Evolutionary conservation across 164 flowering plant species (phyloP).

Genomic region (Liriodendron chinense): DNA sequence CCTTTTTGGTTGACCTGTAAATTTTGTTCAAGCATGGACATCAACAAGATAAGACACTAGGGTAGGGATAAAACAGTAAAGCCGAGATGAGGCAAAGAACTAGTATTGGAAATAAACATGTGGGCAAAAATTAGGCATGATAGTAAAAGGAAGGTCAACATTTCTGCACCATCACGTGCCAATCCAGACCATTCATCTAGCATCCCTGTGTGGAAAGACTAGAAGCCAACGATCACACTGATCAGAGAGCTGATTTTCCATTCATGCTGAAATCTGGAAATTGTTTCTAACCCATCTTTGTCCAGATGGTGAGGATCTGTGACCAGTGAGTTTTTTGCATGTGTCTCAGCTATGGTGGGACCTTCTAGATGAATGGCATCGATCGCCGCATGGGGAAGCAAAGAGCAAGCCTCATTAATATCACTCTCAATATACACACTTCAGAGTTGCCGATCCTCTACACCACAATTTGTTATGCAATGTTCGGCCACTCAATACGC

Average conservation of each 20-base stretch:
- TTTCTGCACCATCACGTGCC: no score
- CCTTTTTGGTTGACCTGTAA: constrained; percentile 91
- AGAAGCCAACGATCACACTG: not conserved
- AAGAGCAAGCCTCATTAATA: not conserved
- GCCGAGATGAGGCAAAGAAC: not conserved
- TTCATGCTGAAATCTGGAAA: not conserved
- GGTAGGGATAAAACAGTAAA: no score
- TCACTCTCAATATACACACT: not conserved
- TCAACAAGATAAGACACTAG: not conserved
- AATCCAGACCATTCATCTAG: not conserved
- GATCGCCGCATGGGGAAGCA: not conserved
- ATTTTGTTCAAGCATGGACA: not conserved
- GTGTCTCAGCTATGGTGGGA: not conserved
- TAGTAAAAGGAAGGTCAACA: not conserved
- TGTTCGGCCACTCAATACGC: not conserved
- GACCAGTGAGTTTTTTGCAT: not conserved
- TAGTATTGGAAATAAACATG: not conserved
- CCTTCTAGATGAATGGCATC: not conserved
- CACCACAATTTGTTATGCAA: no score
- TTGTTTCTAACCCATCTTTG: not conserved
- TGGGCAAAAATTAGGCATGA: not conserved
- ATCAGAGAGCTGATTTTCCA: not conserved
- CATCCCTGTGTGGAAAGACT: not conserved
- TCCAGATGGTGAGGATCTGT: not conserved
- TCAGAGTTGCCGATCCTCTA: not conserved